A percentile compares a stretch with the other conserved stretches of the same genome.
Conservation (phyloP, 2,329 filamentous ascomycete genomes). For the Colletotrichum destructivum region DNA sequence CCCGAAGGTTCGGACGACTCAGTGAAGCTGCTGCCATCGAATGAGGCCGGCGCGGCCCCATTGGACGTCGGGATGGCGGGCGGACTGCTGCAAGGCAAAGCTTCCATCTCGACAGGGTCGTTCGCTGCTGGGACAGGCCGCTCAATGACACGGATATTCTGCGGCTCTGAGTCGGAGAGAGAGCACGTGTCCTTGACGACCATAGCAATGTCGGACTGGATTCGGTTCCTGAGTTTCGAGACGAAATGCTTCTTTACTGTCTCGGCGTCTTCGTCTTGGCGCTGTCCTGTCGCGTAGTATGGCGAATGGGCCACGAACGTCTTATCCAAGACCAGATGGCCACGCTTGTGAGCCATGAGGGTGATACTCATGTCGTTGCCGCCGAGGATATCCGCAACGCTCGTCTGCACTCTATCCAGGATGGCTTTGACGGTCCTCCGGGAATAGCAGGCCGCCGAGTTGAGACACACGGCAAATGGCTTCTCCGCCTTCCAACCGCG, state of each 20-base stretch:
- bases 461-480: conserved; percentile 62
- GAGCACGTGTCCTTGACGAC: conserved; percentile 67
- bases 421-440: conserved; percentile 64
- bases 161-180: conserved; percentile 53
- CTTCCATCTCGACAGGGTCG: conserved; percentile 40
- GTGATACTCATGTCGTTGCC: conserved; percentile 63
- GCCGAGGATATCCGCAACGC: conserved; percentile 64
- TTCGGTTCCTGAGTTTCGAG: conserved; percentile 59
- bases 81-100: conserved; percentile 31
- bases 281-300: conserved; percentile 39
- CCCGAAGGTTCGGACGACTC: conserved; percentile 39
- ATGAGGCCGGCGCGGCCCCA: conserved; percentile 28
- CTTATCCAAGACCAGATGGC: conserved; percentile 68
- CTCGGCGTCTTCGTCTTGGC: conserved; percentile 50
- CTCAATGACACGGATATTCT: conserved; percentile 42
- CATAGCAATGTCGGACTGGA: conserved; percentile 64
- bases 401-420: conserved; percentile 66
- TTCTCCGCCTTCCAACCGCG: conserved; percentile 62
- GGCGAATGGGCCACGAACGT: conserved; percentile 56
- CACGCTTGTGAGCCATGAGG: conserved; percentile 66
- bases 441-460: conserved; percentile 58
- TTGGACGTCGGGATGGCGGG: conserved; percentile 29
- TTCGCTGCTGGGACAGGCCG: conserved; percentile 35
- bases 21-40: conserved; percentile 31
- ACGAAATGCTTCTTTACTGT: conserved; percentile 57